Base-by-base conservation (phyloP, 352 stramenopile species). In the Phytophthora pluvialis region DNA sequence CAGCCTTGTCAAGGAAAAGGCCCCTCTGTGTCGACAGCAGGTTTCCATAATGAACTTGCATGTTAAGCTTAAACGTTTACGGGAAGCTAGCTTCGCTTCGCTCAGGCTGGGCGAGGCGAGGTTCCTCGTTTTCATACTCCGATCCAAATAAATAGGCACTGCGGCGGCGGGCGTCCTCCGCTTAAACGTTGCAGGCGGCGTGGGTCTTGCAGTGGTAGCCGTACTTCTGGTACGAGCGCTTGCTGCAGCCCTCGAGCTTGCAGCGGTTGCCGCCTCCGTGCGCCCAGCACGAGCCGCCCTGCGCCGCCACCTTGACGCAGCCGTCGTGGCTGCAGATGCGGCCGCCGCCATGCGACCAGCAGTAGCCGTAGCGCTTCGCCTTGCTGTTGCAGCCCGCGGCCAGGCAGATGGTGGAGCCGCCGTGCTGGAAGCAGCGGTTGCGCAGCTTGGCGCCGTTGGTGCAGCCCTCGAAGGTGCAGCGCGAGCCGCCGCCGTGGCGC, bases 341-440 rank as follows among this genome's bases (percentile, higher is more conserved):
- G 38, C 83, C 86, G 50, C 86, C 86, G 47, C 84, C 84, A 35
- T 94, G 86, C 18, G 86, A 90, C 78, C 83, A 92, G 72, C 86
- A 94, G 67, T 89, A 82, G 49, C 86, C 86, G 64, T 90, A 90
- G n/a, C 83, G 83, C 67, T 92, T 92, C 64, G 86, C 83, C 48
- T 90, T 90, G 62, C 77, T 79, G 53, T 61, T 77, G 73, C 86
- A 94, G 40, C 80, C 75, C 2, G 86, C 73, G 9, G 80, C 72
- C 26, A 80, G 67, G 70, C 86, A 94, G 38, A 77, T 88, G 38
- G 89, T 90, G 35, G 77, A 89, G 38, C 82, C 82, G 29, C 80
- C 82, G 71, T 91, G 83, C 65, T 91, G 83, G 65, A 91, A 91
- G 77, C 83, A 91, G 57, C 77, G 77, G 66, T 89, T 90, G 62